These are phyloP conservation scores for Ogataea salicorniae DNA, from an alignment of 805 yeast genomes.

Conservation along the genomic window DNA sequence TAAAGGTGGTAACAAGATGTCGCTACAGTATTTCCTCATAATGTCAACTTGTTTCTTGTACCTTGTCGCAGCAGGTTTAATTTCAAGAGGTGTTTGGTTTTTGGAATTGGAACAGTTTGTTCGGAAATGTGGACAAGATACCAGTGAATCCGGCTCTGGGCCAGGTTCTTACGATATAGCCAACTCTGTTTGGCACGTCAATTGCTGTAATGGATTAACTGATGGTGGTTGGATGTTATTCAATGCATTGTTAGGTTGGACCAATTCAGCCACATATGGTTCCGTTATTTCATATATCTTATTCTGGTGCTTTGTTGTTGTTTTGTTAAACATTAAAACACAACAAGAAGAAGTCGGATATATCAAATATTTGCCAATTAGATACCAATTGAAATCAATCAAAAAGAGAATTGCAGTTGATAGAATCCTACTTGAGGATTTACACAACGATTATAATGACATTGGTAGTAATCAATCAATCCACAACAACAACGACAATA, in stretches of 20 bases:
- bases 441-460: slow-evolving; percentile 19
- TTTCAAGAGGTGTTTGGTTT: slow-evolving; percentile 88
- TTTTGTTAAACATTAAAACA: slow-evolving; percentile 36
- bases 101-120: slow-evolving; percentile 76
- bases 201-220: slow-evolving; percentile 89
- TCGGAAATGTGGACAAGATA: slow-evolving; percentile 75
- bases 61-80: slow-evolving; percentile 79
- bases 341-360: slow-evolving; percentile 54
- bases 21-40: slow-evolving; percentile 69
- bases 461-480: slow-evolving; percentile 16
- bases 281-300: slow-evolving; percentile 67
- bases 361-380: slow-evolving; percentile 56
- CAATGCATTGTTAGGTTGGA: slow-evolving; percentile 91
- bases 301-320: slow-evolving; percentile 60
- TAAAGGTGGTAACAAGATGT: slow-evolving; percentile 72
- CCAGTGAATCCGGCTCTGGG: slow-evolving; percentile 84
- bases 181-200: slow-evolving; percentile 86
- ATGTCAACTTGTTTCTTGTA: slow-evolving; percentile 76
- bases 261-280: slow-evolving; percentile 88
- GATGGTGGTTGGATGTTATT: slow-evolving; percentile 91
- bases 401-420: slow-evolving; percentile 32
- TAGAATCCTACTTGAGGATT: slow-evolving; percentile 22
- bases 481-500: not conserved
- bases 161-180: slow-evolving; percentile 87
- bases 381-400: slow-evolving; percentile 54